Evolutionary conservation across 2,329 filamentous ascomycete species (phyloP), one percentile per base, ranked within the genome.

Genomic region (Fusarium metavorans): DNA sequence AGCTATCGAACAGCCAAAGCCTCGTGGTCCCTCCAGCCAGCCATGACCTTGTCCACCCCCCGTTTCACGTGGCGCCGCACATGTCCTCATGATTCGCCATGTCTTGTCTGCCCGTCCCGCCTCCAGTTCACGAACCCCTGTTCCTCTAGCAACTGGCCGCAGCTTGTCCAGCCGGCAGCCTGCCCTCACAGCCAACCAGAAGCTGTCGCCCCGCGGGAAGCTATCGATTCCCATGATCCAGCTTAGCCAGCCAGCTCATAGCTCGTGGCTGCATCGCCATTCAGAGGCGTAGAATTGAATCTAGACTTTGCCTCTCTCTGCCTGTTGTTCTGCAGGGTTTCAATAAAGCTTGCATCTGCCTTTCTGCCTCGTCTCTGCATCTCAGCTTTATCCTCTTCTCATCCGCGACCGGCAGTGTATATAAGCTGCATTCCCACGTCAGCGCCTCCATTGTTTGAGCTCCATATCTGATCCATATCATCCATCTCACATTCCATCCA

Each of bases 61-160:
- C 43, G 70, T 76, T 75, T 79, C 76, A 68, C 72, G 72, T 77
- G 76, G 75, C 68, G 68, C 70, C 34, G 50, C 63, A 60, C 66
- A 71, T 72, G 66, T 64, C 20, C 50, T 30, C 60, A 48, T 78
- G 72, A 78, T 79, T 79, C 71, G 76, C 67, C 54, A 32, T 67
- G 39, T 61, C 56, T 67, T 45, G 45, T 59, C 54, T 41, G 32
- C 27, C 56, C 27, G 18, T 32, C 27, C 50, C 50, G 30, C 50
- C 52, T 50, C 65, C 60, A 68, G 56, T 61, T 60, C 63, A 59
- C 39, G 54, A 45, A 54, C 62, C 71, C 35, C 37, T 58, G 50
- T 68, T 73, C 61, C 67, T 72, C 59, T 63, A 70, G 70, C 72
- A 69, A 73, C 68, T 65, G 57, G 41, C 43, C 43, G 43, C 43